Evolutionary conservation across 164 flowering plant species (phyloP).

Genomic region (Cinnamomum micranthum): DNA sequence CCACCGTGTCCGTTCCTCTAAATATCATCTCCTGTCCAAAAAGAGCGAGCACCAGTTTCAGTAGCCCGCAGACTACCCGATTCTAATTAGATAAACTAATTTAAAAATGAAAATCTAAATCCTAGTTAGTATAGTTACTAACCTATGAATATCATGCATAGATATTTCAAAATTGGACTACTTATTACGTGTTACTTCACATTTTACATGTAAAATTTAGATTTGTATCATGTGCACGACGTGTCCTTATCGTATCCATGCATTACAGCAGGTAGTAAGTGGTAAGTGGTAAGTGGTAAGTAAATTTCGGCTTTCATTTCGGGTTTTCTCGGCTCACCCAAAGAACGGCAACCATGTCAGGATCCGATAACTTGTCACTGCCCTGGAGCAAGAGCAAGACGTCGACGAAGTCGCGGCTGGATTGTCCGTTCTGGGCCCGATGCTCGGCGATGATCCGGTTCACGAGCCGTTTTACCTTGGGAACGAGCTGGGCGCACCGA

Average conservation of each 20-base stretch:
- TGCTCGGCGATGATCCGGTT: constrained; percentile 42
- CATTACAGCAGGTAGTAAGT: no score
- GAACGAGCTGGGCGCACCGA: constrained; percentile 46
- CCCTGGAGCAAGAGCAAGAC: constrained; percentile 45
- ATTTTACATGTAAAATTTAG: no score
- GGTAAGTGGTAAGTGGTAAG: no score
- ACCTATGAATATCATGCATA: no score
- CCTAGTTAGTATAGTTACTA: no score
- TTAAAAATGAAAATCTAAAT: no score
- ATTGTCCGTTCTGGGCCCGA: constrained; percentile 1
- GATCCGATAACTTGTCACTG: constrained; percentile 35
- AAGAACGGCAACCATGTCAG: constrained; percentile 67
- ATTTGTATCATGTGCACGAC: accelerated
- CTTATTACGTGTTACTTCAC: no score
- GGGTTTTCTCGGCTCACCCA: constrained; percentile 46
- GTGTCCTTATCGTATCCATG: no score
- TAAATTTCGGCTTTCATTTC: no score
- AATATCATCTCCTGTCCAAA: constrained; percentile 32
- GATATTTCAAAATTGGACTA: no score
- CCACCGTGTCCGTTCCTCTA: constrained; percentile 38
- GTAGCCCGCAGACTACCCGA: not conserved
- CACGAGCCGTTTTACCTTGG: constrained; percentile 49
- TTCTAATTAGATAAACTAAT: no score
- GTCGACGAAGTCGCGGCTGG: constrained; percentile 43
- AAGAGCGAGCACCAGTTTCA: not conserved